phyloP scores from a whole-genome alignment of 306 rosid species.

The Trifolium pratense region DNA sequence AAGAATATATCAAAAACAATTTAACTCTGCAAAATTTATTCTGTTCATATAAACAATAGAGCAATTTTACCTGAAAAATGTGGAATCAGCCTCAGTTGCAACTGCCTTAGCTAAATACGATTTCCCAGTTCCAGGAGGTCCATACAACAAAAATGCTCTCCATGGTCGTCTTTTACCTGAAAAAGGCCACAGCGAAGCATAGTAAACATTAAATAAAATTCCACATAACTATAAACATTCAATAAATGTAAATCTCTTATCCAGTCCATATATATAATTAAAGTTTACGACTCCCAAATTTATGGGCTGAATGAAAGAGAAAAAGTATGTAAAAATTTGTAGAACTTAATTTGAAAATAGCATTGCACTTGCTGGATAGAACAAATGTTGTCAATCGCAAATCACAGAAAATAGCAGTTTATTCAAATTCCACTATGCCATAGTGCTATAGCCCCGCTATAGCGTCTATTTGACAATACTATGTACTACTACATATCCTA shows the following conservation, averaged over 20 bases:
- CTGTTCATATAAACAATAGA: not conserved
- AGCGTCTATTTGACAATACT: no score
- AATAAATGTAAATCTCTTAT: not conserved
- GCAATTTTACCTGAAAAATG: slow-evolving; percentile 81
- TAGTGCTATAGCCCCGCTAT: no score
- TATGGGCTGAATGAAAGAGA: no score
- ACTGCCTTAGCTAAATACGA: slow-evolving; percentile 99
- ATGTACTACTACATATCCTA: no score
- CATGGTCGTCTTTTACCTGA: slow-evolving; percentile 91
- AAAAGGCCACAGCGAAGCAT: slow-evolving; percentile 14
- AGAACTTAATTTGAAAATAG: no score
- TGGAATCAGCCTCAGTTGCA: slow-evolving; percentile 98
- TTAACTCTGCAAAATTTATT: not conserved
- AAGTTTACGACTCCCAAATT: slow-evolving; percentile 8
- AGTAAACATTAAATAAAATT: slow-evolving; percentile 25
- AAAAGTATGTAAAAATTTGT: no score
- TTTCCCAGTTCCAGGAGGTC: slow-evolving; percentile 99
- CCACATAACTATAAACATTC: not conserved
- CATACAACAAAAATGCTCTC: slow-evolving; percentile 94
- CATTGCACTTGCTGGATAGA: no score
- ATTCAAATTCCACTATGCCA: not conserved
- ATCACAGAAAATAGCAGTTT: no score
- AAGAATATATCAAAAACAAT: slow-evolving; percentile 35
- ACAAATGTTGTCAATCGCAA: no score
- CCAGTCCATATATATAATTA: not conserved